A percentile compares a stretch with the other conserved stretches of the same genome.
Evolutionary conservation across 2,329 filamentous ascomycete species (phyloP).

Genomic region (Leptodontidium sp.): DNA sequence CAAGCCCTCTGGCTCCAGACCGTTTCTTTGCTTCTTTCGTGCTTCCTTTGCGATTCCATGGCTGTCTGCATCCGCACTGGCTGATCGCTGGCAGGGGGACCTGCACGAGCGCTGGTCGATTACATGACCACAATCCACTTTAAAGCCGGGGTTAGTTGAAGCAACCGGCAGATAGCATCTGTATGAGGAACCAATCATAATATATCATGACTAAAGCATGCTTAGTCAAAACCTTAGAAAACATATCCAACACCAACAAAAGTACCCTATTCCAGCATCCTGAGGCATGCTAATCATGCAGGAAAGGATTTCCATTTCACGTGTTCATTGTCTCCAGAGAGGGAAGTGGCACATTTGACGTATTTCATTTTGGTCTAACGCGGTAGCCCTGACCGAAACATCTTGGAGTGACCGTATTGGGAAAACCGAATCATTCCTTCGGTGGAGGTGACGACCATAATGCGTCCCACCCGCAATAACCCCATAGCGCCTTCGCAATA

Average conservation of each 20-base stretch:
- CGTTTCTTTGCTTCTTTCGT: conserved; percentile 4
- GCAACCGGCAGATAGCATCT: conserved; percentile 5
- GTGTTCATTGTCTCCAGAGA: not conserved
- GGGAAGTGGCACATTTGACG: conserved; percentile 7
- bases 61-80: conserved; percentile 3
- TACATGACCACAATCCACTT: conserved; percentile 16
- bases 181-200: not conserved
- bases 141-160: conserved; percentile 1
- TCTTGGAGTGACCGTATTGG: not conserved
- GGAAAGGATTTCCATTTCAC: not conserved
- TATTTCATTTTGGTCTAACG: conserved; percentile 11
- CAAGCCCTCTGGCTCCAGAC: not conserved
- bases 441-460: not conserved
- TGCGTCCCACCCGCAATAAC: not conserved
- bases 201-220: conserved; percentile 9
- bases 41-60: conserved; percentile 1
- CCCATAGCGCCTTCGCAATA: conserved; percentile 19
- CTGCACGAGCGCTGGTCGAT: conserved; percentile 9
- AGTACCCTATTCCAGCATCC: not conserved
- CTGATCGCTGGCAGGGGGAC: not conserved
- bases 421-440: not conserved
- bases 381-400: not conserved
- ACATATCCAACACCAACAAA: conserved; percentile 10
- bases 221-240: not conserved
- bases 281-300: conserved; percentile 3